Evolutionary conservation across 352 stramenopile genomes (phyloP).

Genomic region (Phytophthora megakarya): DNA sequence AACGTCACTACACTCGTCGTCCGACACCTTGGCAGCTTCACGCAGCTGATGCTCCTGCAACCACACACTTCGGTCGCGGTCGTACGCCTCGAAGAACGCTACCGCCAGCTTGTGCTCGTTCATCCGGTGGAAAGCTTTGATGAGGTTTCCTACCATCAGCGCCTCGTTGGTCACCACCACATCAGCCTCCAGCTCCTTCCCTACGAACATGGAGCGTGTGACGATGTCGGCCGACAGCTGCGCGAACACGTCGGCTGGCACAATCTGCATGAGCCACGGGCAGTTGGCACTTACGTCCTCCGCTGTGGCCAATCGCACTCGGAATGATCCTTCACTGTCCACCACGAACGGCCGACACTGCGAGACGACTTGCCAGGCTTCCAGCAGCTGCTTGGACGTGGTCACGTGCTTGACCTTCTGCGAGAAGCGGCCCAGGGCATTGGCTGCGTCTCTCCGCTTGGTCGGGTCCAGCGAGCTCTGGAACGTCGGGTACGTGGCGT

Average conservation of each 20-base stretch:
- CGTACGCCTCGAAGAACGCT: conserved; percentile 45
- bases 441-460: conserved; percentile 8
- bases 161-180: conserved; percentile 44
- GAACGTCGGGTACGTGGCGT: conserved; percentile 7
- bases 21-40: conserved; percentile 16
- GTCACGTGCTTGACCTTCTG: conserved; percentile 21
- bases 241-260: conserved; percentile 41
- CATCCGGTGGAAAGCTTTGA: conserved; percentile 32
- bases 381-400: conserved; percentile 24
- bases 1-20: background rate
- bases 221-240: conserved; percentile 25
- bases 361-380: conserved; percentile 36
- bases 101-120: conserved; percentile 32
- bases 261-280: conserved; percentile 39
- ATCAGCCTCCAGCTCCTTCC: background rate
- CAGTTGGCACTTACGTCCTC: background rate
- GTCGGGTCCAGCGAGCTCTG: conserved; percentile 4
- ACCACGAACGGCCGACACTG: conserved; percentile 40
- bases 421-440: conserved; percentile 33
- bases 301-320: conserved; percentile 11
- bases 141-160: conserved; percentile 28
- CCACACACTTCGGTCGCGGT: conserved; percentile 38
- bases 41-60: conserved; percentile 35
- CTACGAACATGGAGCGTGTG: conserved; percentile 33
- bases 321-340: conserved; percentile 5